Conservation (phyloP, 331 rosid species). For the Malus hybrid region DNA sequence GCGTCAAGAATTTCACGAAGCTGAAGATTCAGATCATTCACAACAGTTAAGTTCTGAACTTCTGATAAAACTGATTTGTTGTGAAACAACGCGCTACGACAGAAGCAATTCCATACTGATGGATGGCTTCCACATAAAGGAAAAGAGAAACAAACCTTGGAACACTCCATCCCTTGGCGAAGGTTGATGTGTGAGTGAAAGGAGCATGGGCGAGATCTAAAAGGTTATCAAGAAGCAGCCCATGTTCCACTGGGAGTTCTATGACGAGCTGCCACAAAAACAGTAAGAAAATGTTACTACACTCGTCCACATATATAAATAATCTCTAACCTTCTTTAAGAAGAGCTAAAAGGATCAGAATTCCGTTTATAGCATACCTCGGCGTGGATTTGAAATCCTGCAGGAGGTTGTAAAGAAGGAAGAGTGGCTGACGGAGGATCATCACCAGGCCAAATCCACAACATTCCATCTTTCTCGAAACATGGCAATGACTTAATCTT, state of each 20-base stretch:
- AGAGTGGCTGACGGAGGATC: conserved; percentile 63
- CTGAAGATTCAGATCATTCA: conserved; percentile 43
- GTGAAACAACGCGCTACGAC: background rate
- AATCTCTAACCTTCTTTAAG: background rate
- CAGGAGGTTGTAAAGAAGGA: conserved; percentile 83
- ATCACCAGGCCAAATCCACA: conserved; percentile 99
- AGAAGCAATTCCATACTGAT: background rate
- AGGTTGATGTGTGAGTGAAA: conserved; percentile 95
- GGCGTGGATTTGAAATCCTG: conserved; percentile 85
- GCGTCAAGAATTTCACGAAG: conserved; percentile 89
- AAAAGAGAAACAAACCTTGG: conserved; percentile 62
- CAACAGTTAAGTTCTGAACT: background rate
- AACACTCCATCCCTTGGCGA: conserved; percentile 95
- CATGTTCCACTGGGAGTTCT: conserved; percentile 97
- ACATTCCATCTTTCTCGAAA: conserved; percentile 88
- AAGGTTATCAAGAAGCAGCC: conserved; percentile 90
- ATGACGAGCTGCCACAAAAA: conserved; percentile 63
- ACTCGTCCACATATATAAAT: background rate
- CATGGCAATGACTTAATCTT: conserved; percentile 85
- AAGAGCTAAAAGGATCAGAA: background rate
- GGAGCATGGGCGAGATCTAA: conserved; percentile 99
- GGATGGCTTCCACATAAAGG: background rate
- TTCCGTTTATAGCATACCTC: conserved; percentile 45
- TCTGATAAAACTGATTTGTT: background rate
- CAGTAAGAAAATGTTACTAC: background rate